Evolutionary conservation across 1,139 yeast species (phyloP).

Genomic region (Hansenula lynferdii): DNA sequence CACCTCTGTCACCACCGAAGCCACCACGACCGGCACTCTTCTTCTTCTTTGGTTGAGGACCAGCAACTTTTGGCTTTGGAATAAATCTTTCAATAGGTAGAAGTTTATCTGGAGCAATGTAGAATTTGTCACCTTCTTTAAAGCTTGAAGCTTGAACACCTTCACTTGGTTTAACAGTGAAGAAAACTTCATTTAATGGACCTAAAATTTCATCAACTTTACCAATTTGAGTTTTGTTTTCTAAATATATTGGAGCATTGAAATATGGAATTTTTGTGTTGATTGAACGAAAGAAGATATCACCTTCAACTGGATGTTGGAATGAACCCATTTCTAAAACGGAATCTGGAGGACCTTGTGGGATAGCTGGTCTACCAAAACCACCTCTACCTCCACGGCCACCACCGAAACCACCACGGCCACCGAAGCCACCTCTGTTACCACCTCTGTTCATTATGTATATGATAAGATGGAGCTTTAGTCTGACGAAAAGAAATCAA

Average conservation of each 20-base stretch:
- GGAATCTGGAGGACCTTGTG: conserved; percentile 81
- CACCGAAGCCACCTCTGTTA: conserved; percentile 65
- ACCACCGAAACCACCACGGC: conserved; percentile 53
- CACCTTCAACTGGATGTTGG: conserved; percentile 93
- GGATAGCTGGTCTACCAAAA: conserved; percentile 37
- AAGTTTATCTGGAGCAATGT: conserved; percentile 90
- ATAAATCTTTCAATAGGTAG: conserved; percentile 93
- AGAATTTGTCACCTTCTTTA: conserved; percentile 94
- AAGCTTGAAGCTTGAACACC: conserved; percentile 94
- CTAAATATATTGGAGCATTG: conserved; percentile 97
- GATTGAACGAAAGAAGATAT: conserved; percentile 92
- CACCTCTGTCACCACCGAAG: conserved; percentile 41
- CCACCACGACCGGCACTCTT: conserved; percentile 52
- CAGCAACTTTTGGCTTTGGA: conserved; percentile 83
- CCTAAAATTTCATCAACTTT: conserved; percentile 98
- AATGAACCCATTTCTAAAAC: conserved; percentile 95
- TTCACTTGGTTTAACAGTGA: conserved; percentile 93
- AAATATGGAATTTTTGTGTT: conserved; percentile 95
- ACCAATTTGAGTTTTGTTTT: conserved; percentile 92
- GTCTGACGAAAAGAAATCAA: not conserved
- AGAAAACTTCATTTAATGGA: conserved; percentile 93
- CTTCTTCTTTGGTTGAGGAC: conserved; percentile 76
- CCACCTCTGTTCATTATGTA: conserved; percentile 18
- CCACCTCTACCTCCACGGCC: conserved; percentile 50
- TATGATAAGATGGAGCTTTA: not conserved